Conservation (phyloP, 2,329 filamentous ascomycete species). For the Aspergillus proliferans region DNA sequence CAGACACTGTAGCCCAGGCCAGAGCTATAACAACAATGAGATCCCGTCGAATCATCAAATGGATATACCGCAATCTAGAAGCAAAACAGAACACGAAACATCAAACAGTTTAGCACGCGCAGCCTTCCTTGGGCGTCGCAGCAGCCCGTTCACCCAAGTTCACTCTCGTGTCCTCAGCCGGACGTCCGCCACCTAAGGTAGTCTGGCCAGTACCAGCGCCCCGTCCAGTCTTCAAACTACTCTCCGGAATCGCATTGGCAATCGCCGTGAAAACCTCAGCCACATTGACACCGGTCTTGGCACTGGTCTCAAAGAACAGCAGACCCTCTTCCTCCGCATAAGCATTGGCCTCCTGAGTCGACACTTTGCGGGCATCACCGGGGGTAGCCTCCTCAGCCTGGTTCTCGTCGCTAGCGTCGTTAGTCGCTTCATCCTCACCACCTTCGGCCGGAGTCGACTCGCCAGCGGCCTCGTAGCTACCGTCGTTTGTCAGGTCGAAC, state of each 20-base stretch:
- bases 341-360: constrained; percentile 80
- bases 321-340: constrained; percentile 94
- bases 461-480: constrained; percentile 40
- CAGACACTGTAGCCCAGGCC: background rate
- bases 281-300: constrained; percentile 92
- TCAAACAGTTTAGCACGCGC: constrained; percentile 62
- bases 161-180: constrained; percentile 58
- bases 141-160: constrained; percentile 71
- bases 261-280: constrained; percentile 96
- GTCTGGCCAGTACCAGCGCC: constrained; percentile 56
- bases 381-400: constrained; percentile 55
- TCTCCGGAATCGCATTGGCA: constrained; percentile 95
- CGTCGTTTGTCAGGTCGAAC: constrained; percentile 69
- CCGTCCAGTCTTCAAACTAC: constrained; percentile 81
- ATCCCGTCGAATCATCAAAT: background rate
- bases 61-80: background rate
- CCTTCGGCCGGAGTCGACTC: constrained; percentile 13
- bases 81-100: constrained; percentile 1
- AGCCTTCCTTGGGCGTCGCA: constrained; percentile 77
- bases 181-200: constrained; percentile 49
- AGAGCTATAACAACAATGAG: background rate
- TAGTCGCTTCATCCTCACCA: constrained; percentile 35
- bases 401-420: constrained; percentile 45
- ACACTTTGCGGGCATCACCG: constrained; percentile 77
- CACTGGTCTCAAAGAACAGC: constrained; percentile 96